Evolutionary conservation across 208 protist species (phyloP), one percentile per base, ranked within the genome.

Genomic region (Naegleria lovaniensis): DNA sequence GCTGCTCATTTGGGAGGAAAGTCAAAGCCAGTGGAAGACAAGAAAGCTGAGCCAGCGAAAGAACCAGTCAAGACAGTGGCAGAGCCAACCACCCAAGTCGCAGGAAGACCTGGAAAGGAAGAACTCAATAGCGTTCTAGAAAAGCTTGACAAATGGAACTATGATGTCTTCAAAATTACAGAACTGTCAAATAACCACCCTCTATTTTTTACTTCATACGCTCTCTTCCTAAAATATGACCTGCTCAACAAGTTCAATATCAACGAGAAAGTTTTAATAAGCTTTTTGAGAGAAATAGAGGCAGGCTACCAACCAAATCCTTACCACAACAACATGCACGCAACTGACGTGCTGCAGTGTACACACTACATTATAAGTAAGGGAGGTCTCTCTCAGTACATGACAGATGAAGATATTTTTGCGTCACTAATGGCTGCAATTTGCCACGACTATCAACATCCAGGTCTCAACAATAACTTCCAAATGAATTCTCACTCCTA

Each of bases 361-460:
- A 92, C 94, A 0, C 94, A 97, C 91, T 93, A 94, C 90, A 39
- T 93, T 40, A 41, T 93, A 3, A 91, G 7, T 29, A 41, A 43
- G 13, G 67, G 89, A 16, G 91, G 91, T 7, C 38, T 93, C 39
- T 48, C 29, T 58, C 67, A 92, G 89, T 59, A 95, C 52, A 92
- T 98, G 40, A 94, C 92, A 19, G 94, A 96, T 55, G 85, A 95
- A 85, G 96, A 99, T 89, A 90, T 98, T 11, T 95, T 99, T 90
- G 94, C 96, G 15, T 93, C 96, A 0, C 59, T 99, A 19, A 94
- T 98, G 86, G 93, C 97, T 7, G 96, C 97, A n/a, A 52, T 97
- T 51, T 97, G 98, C 87, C 98, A 99, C 94, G 98, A 99, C 94
- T 96, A 97, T 91, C 95, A 98, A 76, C 98, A 99, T 92, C 97